These are phyloP conservation scores for Moesziomyces aphidis DNA, from an alignment of 1,284 basidiomycete species.

Conservation along the genomic window DNA sequence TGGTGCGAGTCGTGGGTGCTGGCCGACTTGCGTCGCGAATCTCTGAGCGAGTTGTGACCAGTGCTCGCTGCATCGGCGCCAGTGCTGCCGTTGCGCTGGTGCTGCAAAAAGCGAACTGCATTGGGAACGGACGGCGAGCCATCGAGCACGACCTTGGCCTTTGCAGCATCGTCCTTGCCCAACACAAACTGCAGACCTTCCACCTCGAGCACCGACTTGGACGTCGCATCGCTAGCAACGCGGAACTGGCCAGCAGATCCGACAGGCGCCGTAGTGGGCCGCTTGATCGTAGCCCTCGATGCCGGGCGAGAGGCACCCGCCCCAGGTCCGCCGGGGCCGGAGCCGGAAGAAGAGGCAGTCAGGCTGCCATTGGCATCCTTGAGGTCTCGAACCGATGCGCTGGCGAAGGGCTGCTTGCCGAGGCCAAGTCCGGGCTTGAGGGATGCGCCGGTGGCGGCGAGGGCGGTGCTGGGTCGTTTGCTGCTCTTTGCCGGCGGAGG, in stretches of 20 bases:
- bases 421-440: constrained; percentile 3
- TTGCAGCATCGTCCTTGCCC: constrained; percentile 20
- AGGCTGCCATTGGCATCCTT: constrained; percentile 2
- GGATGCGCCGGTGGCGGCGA: constrained; percentile 1
- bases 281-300: constrained; percentile 41
- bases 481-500: background rate
- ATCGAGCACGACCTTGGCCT: constrained; percentile 8
- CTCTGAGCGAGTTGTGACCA: constrained; percentile 12
- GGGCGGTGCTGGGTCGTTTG: constrained; percentile 21
- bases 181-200: constrained; percentile 46
- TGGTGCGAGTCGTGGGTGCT: constrained; percentile 5
- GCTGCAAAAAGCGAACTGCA: constrained; percentile 38
- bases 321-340: background rate
- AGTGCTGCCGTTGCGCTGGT: constrained; percentile 9
- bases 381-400: constrained; percentile 22
- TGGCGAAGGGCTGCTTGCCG: constrained; percentile 6
- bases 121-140: constrained; percentile 39
- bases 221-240: constrained; percentile 4
- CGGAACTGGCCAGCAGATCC: constrained; percentile 29
- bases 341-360: constrained; percentile 1
- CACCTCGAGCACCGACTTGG: constrained; percentile 33
- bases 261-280: constrained; percentile 41
- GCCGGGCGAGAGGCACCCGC: constrained; percentile 14
- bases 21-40: constrained; percentile 9
- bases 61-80: background rate